Evolutionary conservation across 495 filamentous ascomycete genomes (phyloP).

Genomic region (Pyrenula aspistea): DNA sequence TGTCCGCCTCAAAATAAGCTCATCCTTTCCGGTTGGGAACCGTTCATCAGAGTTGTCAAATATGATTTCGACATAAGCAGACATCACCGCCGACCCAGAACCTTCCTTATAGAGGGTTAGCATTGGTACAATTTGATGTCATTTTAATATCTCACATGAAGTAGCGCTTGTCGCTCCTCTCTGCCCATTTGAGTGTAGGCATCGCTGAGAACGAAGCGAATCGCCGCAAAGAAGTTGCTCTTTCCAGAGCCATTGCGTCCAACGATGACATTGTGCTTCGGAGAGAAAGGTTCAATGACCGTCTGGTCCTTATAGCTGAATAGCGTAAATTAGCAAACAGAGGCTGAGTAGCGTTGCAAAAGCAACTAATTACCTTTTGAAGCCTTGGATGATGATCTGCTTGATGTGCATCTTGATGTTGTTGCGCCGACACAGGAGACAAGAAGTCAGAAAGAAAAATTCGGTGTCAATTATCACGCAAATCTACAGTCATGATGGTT

Average conservation of each 20-base stretch:
- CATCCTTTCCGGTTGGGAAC: constrained; percentile 86
- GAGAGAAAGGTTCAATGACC: constrained; percentile 94
- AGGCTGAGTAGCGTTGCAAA: not conserved
- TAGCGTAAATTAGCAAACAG: not conserved
- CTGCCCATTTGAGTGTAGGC: constrained; percentile 92
- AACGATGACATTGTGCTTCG: constrained; percentile 97
- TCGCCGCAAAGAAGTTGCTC: constrained; percentile 99
- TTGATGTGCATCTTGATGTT: constrained; percentile 82
- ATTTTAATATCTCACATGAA: constrained; percentile 48
- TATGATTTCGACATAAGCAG: constrained; percentile 95
- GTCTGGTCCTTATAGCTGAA: constrained; percentile 97
- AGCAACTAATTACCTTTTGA: constrained; percentile 67
- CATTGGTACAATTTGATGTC: not conserved
- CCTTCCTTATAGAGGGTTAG: constrained; percentile 53
- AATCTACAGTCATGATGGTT: too few relatives aligned
- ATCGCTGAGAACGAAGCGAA: constrained; percentile 97
- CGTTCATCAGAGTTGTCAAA: constrained; percentile 97
- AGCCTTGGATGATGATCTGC: constrained; percentile 99
- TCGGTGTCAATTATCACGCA: too few relatives aligned
- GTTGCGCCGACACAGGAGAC: too few relatives aligned
- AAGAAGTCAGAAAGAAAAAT: too few relatives aligned
- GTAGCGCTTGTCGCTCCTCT: constrained; percentile 87
- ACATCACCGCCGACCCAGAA: constrained; percentile 95
- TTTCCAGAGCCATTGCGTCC: constrained; percentile 98
- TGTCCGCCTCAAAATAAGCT: constrained; percentile 80